Base-by-base conservation (phyloP, 495 filamentous ascomycete genomes). In the Neurospora sp. region DNA sequence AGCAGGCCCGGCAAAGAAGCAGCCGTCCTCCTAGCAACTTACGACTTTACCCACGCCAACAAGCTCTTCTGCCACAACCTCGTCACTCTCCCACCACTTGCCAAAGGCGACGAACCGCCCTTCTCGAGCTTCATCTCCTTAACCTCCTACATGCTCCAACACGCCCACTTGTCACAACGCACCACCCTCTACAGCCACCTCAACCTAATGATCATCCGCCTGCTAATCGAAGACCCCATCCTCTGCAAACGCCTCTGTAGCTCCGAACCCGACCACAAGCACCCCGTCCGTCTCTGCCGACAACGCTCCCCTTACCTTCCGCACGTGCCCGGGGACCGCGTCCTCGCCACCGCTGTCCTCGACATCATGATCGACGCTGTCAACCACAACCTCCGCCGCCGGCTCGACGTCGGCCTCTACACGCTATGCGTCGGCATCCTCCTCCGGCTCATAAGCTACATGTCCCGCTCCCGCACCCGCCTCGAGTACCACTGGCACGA, bases 401-500 rank as follows among this genome's bases (percentile, higher is more conserved):
- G 90, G 27, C 86, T 99, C 8, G 94, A 98, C 81, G 90, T 92
- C 53, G 89, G 91, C 44, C 86, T 98, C 27, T 98, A 98, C 81
- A 92, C 89, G 74, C 89, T 88, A 8, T 90, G 84, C 77, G 86
- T 97, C n/a, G 92, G 91, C 71, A 90, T 96, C 71, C 86, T 94
- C 72, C 86, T 94, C 69, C 91, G 94, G 69, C 83, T 95, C 72
- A 84, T 97, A 70, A 93, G 93, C 27, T 94, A 94, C 82, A 87
- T 97, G 17, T 92, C 91, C 59, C 89, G 90, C 73, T 92, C 90
- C 70, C 90, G 92, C 74, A 93, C 90, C 72, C 87, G 92, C 48
- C 84, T 96, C 40, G 80, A 85, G 20, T 98, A 97, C 79, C 96
- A 99, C 83, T 99, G 96, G 96, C 90, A 94, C 37, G 93, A 98